A percentile compares a stretch with the other conserved stretches of the same genome.
phyloP scores from a whole-genome alignment of 2,329 filamentous ascomycete genomes.

The Elsinoe necatrix region DNA sequence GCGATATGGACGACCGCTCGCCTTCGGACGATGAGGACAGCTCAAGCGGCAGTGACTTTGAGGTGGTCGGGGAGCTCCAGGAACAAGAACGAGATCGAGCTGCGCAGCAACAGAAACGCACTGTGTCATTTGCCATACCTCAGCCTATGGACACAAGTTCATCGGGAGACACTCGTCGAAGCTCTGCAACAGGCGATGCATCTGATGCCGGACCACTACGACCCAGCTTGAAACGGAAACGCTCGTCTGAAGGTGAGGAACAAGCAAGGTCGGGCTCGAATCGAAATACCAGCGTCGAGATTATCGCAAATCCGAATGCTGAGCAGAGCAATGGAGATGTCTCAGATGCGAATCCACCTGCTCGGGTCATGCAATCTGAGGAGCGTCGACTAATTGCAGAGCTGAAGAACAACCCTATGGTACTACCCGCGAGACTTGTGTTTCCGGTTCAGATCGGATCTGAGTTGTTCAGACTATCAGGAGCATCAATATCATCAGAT shows the following conservation, averaged over 20 bases:
- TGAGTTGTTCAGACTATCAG: slow-evolving; percentile 59
- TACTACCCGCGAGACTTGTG: slow-evolving; percentile 61
- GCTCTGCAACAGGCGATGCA: background rate
- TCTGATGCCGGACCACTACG: background rate
- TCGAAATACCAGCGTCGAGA: background rate
- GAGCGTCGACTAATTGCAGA: slow-evolving; percentile 10
- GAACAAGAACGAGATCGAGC: slow-evolving; percentile 10
- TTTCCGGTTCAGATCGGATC: slow-evolving; percentile 64
- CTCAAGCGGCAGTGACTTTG: background rate
- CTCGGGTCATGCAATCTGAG: background rate
- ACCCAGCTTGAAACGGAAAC: slow-evolving; percentile 14
- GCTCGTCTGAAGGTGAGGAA: background rate
- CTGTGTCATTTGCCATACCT: background rate
- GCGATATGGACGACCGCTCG: background rate
- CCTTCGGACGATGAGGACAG: background rate
- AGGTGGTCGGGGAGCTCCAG: slow-evolving; percentile 9
- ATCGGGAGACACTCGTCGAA: background rate
- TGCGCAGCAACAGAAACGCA: background rate
- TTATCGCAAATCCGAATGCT: background rate
- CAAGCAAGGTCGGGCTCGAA: background rate
- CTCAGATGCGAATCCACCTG: background rate
- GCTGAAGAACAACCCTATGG: slow-evolving; percentile 22
- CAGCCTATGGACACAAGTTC: background rate
- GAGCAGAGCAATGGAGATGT: background rate
- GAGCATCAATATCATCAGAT: slow-evolving; percentile 63